Evolutionary conservation across 192 early-diverging fungal genomes (phyloP), one percentile per base, ranked within the genome.

Genomic region (Rhizophagus prolifer): DNA sequence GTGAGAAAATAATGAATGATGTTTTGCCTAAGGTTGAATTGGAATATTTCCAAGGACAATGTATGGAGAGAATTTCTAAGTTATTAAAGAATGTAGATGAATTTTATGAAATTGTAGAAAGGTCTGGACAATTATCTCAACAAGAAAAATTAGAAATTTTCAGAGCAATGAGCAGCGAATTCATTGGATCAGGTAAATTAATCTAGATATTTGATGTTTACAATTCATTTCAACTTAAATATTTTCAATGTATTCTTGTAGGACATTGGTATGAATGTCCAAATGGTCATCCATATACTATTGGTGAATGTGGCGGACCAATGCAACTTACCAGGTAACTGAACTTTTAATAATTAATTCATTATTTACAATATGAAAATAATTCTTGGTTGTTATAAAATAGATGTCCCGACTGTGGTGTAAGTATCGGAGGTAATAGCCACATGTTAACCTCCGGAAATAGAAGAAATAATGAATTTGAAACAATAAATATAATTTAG

Each of bases 211-310:
- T 5, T 28, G 46, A 36, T 50, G 25, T 70, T 16, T 30, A 10
- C 12, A 16, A 72, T 60, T 16, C 2, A 30, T 34, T 58, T n/a
- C 30, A 31, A 9, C 62, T 44, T n/a, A 26, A 63, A 64, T 9
- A 19, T 13, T 74, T 19, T 16, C 38, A 36, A 61, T 34, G 7
- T 46, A n/a, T 73, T 31, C 7, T 59, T n/a, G 2, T 63, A 63
- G 60, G 60, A 7, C 72, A 74, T 47, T 74, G 72, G 72, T 74
- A 62, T 26, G 30, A 74, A 74, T 74, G 72, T 28, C 72, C 72
- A 14, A 74, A 74, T 74, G 72, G 72, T 25, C 72, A 74, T 59
- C 60, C 72, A 14, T 74, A 74, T 63, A 74, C 72, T 4, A 74
- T 74, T 31, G 72, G 72, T 26, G 72, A 74, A 26, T 74, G 72